Base-by-base conservation (phyloP, 2,329 filamentous ascomycete species). In the Purpureocillium takamizusanense region DNA sequence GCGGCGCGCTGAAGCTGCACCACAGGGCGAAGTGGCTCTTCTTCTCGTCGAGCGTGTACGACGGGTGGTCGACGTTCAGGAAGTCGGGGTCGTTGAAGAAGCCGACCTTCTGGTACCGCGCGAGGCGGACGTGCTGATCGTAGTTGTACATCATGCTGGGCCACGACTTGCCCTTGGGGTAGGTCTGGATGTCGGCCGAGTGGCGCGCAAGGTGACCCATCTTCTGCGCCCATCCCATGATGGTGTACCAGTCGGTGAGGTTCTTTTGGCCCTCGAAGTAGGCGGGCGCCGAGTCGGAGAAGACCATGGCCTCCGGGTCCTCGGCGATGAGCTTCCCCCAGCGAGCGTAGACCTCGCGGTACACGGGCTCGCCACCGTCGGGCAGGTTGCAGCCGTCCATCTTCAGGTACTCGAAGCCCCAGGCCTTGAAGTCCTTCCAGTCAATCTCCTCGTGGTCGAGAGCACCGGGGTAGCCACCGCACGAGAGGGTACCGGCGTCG, bases 101-200 rank as follows among this genome's bases (percentile, higher is more conserved):
- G 7, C 58, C 57, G 17, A 56, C 55, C 21, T 48, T 49, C 47
- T 62, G 60, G 49, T 55, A 62, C 29, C 65, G 59, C 12, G 61
- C 56, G 2, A 69, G 48, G n/a, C 60, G 56, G 7, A 61, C 54
- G 36, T 69, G 52, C 40, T 62, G 64, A 28, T 56, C 56, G 41
- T 70, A 71, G 44, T 72, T 72, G 43, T 57, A 59, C 56, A 67
- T 61, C 39, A 72, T 60, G 42, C 65, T 68, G 25, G 63, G 57
- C 68, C 69, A 72, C 5, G 62, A 60, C 32, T 57, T 61, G 15
- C 59, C 61, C 13, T 60, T 51, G 12, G 55, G 55, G 43, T 66
- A 70, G 2, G 60, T 62, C 17, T 62, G 53, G 36, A 69, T 59
- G 40, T 55, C 66, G 17, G 57, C 51, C 4, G 63, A 68, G 43